Evolutionary conservation across 805 yeast genomes (phyloP), one percentile per base, ranked within the genome.

Genomic region (Kodamaea kaohsiungensis): DNA sequence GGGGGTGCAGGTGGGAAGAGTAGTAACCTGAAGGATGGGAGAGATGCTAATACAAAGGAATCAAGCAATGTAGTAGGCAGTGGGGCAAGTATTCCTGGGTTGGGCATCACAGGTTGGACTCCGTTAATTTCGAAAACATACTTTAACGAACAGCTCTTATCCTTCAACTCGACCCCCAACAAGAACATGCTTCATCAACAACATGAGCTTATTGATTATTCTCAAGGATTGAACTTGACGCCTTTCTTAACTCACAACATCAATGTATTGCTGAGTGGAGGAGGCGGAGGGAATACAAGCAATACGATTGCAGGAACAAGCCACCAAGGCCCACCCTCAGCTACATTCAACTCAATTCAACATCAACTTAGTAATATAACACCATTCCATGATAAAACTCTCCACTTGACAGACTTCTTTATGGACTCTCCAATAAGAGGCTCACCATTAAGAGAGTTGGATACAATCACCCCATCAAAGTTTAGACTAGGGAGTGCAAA

Each of bases 361-460:
- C 53, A 50, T 19, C 68, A 65, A 25, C 56, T 69, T 46, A 64
- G 61, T 46, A 68, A 65, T 48, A 65, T 74, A 54, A 76, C 80
- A n/a, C 80, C 80, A 2, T 72, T 70, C 55, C 75, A 72, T 57
- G 79, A 75, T 53, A 74, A 72, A 58, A 66, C 77, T 2, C 62
- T 73, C 53, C 79, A 72, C 53, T 60, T 75, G 43, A 62, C 75
- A 6, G 80, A 76, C 58, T 75, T 76, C 50, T 75, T 75, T 60
- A 75, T 73, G 68, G 80, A 76, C 51, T 68, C 76, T n/a, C 80
- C 80, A 13, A 72, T 74, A 40, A 61, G 68, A 27, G 66, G 66
- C 37, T 65, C 75, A 1, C 77, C 79, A 10, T 54, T 67, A 10
- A 30, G 46, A 22, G 72, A 67, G 52, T 48, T 70, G 42, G 76